Percentiles rank a stretch among this genome's conserved stretches.
Evolutionary conservation across 2,329 filamentous ascomycete species (phyloP).

Genomic region (Aureobasidium sp.): DNA sequence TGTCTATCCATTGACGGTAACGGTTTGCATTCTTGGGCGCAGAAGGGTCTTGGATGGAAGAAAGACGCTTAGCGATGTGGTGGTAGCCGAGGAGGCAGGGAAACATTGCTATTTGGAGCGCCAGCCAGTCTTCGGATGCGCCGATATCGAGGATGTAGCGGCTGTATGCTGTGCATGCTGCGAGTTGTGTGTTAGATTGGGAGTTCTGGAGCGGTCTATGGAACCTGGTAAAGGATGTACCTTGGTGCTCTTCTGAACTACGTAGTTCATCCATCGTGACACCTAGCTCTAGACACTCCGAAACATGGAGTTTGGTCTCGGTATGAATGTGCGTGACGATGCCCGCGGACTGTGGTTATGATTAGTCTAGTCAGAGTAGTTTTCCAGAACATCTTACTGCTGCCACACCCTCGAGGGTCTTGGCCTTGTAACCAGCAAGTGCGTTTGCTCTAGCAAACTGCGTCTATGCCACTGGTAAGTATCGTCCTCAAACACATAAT

Average conservation of each 20-base stretch:
- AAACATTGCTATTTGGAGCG: conserved; percentile 72
- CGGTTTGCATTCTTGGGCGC: conserved; percentile 22
- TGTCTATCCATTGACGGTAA: conserved; percentile 90
- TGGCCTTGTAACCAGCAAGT: conserved; percentile 76
- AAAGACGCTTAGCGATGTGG: conserved; percentile 63
- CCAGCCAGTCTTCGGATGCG: conserved; percentile 79
- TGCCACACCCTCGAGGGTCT: conserved; percentile 61
- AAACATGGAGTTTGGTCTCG: conserved; percentile 73
- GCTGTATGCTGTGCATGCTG: conserved; percentile 72
- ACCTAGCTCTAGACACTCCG: conserved; percentile 75
- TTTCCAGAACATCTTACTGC: conserved; percentile 38
- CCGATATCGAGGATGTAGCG: conserved; percentile 83
- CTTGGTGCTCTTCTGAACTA: conserved; percentile 60
- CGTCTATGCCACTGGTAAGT: conserved; percentile 39
- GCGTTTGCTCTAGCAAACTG: conserved; percentile 86
- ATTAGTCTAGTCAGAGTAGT: conserved; percentile 11
- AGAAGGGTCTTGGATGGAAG: conserved; percentile 49
- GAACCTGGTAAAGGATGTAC: not conserved
- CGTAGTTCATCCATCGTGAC: conserved; percentile 66
- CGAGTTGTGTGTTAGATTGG: conserved; percentile 16
- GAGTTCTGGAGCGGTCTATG: conserved; percentile 36
- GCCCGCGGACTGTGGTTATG: conserved; percentile 44
- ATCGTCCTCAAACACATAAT: not conserved
- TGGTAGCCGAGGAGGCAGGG: conserved; percentile 86
- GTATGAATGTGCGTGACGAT: conserved; percentile 69